These are phyloP conservation scores for Apiospora arundinis DNA, from an alignment of 2,329 filamentous ascomycete genomes.

Conservation along the genomic window DNA sequence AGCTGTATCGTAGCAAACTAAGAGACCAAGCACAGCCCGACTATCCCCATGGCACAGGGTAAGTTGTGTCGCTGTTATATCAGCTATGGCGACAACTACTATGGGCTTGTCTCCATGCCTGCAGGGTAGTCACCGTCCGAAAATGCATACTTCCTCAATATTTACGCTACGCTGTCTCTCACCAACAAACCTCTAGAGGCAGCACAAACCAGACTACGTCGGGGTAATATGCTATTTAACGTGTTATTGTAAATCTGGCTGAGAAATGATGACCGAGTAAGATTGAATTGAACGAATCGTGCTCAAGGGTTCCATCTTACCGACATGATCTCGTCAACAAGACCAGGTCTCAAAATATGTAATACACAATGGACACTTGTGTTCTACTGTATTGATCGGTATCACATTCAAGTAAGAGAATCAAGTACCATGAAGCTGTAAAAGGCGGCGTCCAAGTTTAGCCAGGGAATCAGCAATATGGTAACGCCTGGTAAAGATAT, in stretches of 20 bases:
- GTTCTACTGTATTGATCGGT: not conserved
- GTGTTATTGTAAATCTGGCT: not conserved
- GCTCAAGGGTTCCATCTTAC: not conserved
- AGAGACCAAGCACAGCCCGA: too few species aligned
- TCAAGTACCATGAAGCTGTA: not conserved
- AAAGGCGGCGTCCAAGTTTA: not conserved
- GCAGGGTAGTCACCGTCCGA: not conserved
- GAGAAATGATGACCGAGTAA: not conserved
- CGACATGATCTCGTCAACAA: not conserved
- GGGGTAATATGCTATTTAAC: too few species aligned
- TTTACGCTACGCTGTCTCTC: not conserved
- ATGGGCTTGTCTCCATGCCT: not conserved
- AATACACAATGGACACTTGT: not conserved
- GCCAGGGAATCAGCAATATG: not conserved
- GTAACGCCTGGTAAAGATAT: not conserved
- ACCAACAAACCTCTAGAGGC: not conserved
- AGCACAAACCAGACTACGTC: not conserved
- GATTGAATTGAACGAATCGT: not conserved
- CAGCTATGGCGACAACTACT: not conserved
- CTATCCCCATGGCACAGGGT: not conserved
- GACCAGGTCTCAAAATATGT: not conserved
- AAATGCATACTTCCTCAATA: not conserved
- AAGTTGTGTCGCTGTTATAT: not conserved
- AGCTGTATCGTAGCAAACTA: not conserved
- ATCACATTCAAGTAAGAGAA: not conserved